Percentiles rank a stretch among this genome's conserved stretches.
phyloP scores from a whole-genome alignment of 2,329 filamentous ascomycete species.

The Ascocoryne sarcoides region DNA sequence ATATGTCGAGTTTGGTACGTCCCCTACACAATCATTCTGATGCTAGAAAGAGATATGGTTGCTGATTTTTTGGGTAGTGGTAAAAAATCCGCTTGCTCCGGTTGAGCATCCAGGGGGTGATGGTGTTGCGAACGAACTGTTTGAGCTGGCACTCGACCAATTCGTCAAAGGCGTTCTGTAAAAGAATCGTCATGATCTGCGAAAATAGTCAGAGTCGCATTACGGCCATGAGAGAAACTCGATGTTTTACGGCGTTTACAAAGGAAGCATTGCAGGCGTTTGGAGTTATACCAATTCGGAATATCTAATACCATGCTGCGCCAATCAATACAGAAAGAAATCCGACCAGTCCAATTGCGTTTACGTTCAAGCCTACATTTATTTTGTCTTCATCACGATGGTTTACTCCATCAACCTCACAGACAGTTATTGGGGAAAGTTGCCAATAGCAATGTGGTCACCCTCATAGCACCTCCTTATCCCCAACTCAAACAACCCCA shows the following conservation, averaged over 20 bases:
- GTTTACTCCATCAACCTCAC: no score
- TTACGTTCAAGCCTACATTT: no score
- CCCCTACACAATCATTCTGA: not conserved
- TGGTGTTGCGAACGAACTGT: slow-evolving; percentile 63
- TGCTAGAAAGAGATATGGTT: not conserved
- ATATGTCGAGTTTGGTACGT: slow-evolving; percentile 85
- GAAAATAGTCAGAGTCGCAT: no score
- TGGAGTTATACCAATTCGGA: slow-evolving; percentile 5
- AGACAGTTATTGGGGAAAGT: no score
- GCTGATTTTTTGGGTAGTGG: slow-evolving; percentile 38
- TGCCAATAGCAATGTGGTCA: no score
- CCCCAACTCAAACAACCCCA: not conserved
- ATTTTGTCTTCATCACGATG: no score
- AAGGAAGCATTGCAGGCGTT: slow-evolving; percentile 17
- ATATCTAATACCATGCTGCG: not conserved
- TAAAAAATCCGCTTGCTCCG: slow-evolving; percentile 61
- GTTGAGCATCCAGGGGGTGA: slow-evolving; percentile 60
- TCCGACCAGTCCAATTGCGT: no score
- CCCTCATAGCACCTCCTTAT: not conserved
- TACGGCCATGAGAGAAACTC: not conserved
- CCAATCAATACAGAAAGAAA: no score
- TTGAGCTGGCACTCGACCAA: slow-evolving; percentile 65
- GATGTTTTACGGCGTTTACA: slow-evolving; percentile 11
- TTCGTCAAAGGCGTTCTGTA: slow-evolving; percentile 59
- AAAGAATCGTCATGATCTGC: slow-evolving; percentile 1